A percentile compares a stretch with the other conserved stretches of the same genome.
phyloP scores from a whole-genome alignment of 2,329 filamentous ascomycete genomes.

The Cladophialophora bantiana region DNA sequence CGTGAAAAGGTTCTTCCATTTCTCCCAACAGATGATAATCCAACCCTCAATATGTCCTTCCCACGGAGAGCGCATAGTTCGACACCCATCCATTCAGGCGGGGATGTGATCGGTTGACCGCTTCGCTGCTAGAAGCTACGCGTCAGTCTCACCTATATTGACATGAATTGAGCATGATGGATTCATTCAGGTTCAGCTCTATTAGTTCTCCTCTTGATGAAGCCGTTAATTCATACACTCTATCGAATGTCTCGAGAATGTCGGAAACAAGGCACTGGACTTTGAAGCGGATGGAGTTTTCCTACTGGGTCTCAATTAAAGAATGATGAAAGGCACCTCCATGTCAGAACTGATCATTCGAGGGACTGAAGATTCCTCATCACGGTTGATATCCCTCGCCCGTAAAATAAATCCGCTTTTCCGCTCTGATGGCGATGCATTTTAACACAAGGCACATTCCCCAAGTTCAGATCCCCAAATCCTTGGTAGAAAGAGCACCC shows the following conservation, averaged over 20 bases:
- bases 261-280: neutral
- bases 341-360: neutral
- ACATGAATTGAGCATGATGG: neutral
- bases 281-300: neutral
- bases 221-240: neutral
- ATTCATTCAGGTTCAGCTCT: neutral
- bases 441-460: neutral
- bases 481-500: neutral
- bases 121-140: too few relatives aligned
- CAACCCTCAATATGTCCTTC: too few relatives aligned
- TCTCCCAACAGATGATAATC: too few relatives aligned
- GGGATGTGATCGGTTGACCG: too few relatives aligned
- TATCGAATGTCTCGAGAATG: neutral
- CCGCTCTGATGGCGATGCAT: neutral
- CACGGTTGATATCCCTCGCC: neutral
- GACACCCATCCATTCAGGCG: too few relatives aligned
- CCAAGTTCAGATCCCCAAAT: neutral
- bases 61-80: too few relatives aligned
- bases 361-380: neutral
- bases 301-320: neutral
- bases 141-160: neutral
- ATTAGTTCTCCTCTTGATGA: neutral
- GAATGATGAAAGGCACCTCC: neutral
- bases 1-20: too few relatives aligned
- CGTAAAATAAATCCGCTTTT: neutral